Base-by-base conservation (phyloP, 2,329 filamentous ascomycete species). In the Cladosporium sp. region DNA sequence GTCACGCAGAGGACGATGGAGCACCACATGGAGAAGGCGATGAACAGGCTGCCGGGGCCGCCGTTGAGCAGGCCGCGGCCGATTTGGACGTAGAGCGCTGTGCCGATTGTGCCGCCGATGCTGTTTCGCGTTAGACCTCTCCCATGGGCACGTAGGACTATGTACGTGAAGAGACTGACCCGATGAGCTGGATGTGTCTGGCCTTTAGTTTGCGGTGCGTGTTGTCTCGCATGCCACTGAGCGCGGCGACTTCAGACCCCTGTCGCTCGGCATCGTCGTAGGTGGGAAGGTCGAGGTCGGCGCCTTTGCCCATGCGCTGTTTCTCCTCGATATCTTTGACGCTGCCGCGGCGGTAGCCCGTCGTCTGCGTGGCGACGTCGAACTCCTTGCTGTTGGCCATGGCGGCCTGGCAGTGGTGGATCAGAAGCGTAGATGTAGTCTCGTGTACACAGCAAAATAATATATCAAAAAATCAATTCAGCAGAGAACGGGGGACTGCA, bases 31-130 rank as follows among this genome's bases (percentile, higher is more conserved):
- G 70, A 68, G 56, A 74, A 75, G 4, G 73, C 73, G 28, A 74
- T 55, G 58, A 76, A 76, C 49, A 75, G 60, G 50, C 70, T 72
- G n/a, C 56, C 73, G 9, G 73, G 73, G 5, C 73, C 73, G 32
- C 73, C 73, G 59, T 74, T 74, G 62, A 75, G 66, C 56, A 76
- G 58, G 18, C 72, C 72, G 44, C 63, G 64, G 28, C 73, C 73
- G 50, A 75, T 76, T 49, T 74, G 72, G 7, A 76, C 73, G 57
- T 74, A 76, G 2, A 75, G 63, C 0, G 72, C 72, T n/a, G 73
- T 75, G 22, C 73, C 73, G 57, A 76, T 75, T 0, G 73, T 75
- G 35, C 73, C 72, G 46, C 70, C 68, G 46, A 71, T 71, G 49
- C 52, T 52, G 28, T n/a, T 2, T 31, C 2, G 14, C 7, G 13